Evolutionary conservation across 2,329 filamentous ascomycete species (phyloP).

Genomic region (Corynespora cassiicola): DNA sequence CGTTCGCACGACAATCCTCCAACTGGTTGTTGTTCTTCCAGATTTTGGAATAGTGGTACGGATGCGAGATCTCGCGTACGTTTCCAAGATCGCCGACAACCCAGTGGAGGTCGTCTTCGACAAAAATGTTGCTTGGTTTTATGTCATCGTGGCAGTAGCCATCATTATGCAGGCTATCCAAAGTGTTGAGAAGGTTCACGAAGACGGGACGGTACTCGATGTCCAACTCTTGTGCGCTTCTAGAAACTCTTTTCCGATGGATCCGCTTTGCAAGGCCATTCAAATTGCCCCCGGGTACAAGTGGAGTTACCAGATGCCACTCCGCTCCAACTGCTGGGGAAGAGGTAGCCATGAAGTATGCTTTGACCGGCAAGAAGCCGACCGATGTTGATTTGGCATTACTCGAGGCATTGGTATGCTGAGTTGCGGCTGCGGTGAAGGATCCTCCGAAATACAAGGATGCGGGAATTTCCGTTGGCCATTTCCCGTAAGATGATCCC

Average conservation of each 20-base stretch:
- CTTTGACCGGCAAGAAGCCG: slow-evolving; percentile 26
- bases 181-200: slow-evolving; percentile 25
- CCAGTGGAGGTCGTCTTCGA: slow-evolving; percentile 28
- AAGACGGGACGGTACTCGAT: slow-evolving; percentile 35
- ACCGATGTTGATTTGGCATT: too few relatives aligned
- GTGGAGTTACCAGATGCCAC: slow-evolving; percentile 25
- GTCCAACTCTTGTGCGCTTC: slow-evolving; percentile 31
- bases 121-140: slow-evolving; percentile 44
- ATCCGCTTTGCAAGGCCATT: slow-evolving; percentile 17
- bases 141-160: slow-evolving; percentile 48
- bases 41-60: slow-evolving; percentile 30
- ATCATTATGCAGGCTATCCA: slow-evolving; percentile 31
- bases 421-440: not conserved
- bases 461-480: slow-evolving; percentile 37
- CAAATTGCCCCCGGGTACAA: slow-evolving; percentile 14
- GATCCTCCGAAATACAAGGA: slow-evolving; percentile 24
- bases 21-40: slow-evolving; percentile 32
- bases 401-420: not conserved
- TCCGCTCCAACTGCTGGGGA: slow-evolving; percentile 1
- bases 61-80: slow-evolving; percentile 35
- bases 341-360: slow-evolving; percentile 22
- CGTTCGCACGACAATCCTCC: slow-evolving; percentile 34
- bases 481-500: slow-evolving; percentile 12
- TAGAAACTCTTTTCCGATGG: not conserved
- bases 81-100: slow-evolving; percentile 46